phyloP scores from a whole-genome alignment of 305 asterid species.

The Salvia sclarea region DNA sequence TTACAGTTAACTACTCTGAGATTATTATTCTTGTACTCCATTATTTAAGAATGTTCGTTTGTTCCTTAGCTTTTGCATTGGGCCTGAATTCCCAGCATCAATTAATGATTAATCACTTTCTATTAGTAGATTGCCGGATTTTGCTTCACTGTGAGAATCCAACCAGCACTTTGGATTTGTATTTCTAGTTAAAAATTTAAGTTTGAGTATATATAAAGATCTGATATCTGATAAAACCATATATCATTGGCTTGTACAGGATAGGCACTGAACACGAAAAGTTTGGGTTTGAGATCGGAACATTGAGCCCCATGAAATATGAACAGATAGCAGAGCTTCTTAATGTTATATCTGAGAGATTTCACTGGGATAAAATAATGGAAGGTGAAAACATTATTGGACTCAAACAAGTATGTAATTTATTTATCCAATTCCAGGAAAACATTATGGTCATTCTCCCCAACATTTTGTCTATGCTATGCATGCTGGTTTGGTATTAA shows the following conservation, averaged over 20 bases:
- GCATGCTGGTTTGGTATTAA: conserved; percentile 7
- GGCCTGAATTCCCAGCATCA: conserved; percentile 2
- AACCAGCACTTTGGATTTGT: too few species aligned
- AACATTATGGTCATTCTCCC: too few species aligned
- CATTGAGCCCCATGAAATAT: conserved; percentile 77
- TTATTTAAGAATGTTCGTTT: not conserved
- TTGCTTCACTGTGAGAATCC: not conserved
- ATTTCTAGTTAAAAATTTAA: too few species aligned
- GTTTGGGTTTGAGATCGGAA: conserved; percentile 80
- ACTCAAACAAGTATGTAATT: conserved; percentile 69
- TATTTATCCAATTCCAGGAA: too few species aligned
- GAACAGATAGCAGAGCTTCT: conserved; percentile 91
- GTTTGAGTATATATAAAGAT: too few species aligned
- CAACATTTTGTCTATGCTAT: not conserved
- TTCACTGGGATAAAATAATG: conserved; percentile 94
- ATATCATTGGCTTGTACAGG: conserved; percentile 46
- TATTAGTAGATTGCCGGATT: too few species aligned
- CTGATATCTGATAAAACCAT: conserved; percentile 27
- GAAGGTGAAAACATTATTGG: conserved; percentile 90
- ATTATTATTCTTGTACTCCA: conserved; percentile 4
- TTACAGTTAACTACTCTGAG: not conserved
- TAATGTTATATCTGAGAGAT: conserved; percentile 83
- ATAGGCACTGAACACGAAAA: conserved; percentile 98
- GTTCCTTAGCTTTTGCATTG: conserved; percentile 16
- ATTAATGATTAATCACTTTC: not conserved